Base-by-base conservation (phyloP, 2,329 filamentous ascomycete genomes). In the Phyllosticta citribraziliensis region DNA sequence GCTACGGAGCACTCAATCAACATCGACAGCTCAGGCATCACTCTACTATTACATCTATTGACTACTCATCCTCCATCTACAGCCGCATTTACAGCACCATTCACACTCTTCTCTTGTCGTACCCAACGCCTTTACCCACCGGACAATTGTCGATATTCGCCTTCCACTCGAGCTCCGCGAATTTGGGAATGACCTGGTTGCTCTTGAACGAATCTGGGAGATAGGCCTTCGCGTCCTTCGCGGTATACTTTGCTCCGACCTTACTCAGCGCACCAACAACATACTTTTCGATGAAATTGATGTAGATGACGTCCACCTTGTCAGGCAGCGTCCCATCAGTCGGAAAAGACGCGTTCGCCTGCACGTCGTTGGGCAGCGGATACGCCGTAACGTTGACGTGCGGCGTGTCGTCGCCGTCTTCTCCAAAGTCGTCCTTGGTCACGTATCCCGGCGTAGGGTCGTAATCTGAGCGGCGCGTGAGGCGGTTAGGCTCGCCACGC, bases 351-450 rank as follows among this genome's bases (percentile, higher is more conserved):
- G 71, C 80, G 17, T 78, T 75, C 2, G 75, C 76, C 66, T 81
- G 77, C 65, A 82, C 79, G 65, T 80, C 80, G 63, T 78, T 74
- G 4, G 82, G 81, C 52, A 80, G 74, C 0, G 66, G 53, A 70
- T 79, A 82, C 60, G 73, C 67, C 1, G 80, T 75, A 52, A 83
- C 80, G 8, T 61, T 57, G 3, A 73, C 72, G 69, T 84, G 82
- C 5, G 75, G 66, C 0, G 82, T 84, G 63, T 85, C 82, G 65
- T 84, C 82, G 17, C 81, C 80, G 65, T 77, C 82, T 2, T 70
- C 75, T 57, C 82, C 82, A 65, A 83, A 84, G 67, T 84, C 82
- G 64, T 85, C 82, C 2, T 67, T 75, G 0, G 82, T 85, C 2
- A 75, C 78, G 68, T 84, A 83, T 2, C 82, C 83, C 0, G 80